These are phyloP conservation scores for Porphyridium purpureum DNA, from an alignment of 23 red algal genomes.

Conservation along the genomic window DNA sequence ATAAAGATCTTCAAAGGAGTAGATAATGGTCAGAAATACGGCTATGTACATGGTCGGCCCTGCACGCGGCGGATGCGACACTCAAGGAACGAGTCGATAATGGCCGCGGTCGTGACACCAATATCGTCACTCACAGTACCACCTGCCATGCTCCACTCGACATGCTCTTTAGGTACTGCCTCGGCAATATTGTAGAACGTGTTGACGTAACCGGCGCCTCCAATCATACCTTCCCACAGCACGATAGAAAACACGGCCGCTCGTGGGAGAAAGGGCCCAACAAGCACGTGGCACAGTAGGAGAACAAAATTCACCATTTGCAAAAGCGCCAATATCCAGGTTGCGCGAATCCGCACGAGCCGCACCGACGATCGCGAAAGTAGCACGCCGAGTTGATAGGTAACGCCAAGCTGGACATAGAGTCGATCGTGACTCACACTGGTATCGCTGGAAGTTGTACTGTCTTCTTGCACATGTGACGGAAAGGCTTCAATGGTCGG, in stretches of 20 bases:
- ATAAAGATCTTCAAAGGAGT: too few relatives aligned
- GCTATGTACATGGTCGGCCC: background rate
- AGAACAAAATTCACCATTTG: background rate
- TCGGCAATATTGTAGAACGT: background rate
- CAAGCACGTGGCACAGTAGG: background rate
- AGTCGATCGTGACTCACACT: too few relatives aligned
- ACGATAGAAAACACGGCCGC: background rate
- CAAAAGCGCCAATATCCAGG: background rate
- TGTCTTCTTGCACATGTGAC: too few relatives aligned
- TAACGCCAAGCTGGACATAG: too few relatives aligned
- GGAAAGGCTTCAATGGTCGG: background rate
- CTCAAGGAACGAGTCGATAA: constrained; percentile 1
- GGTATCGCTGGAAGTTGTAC: too few relatives aligned
- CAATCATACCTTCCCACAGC: background rate
- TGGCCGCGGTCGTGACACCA: background rate
- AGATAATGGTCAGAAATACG: too few relatives aligned
- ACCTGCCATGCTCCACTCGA: background rate
- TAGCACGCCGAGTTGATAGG: background rate
- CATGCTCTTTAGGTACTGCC: background rate
- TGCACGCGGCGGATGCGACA: background rate
- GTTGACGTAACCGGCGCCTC: background rate
- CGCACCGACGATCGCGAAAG: background rate
- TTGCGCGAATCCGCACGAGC: background rate
- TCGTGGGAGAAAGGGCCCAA: background rate
- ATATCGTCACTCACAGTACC: background rate